These are phyloP conservation scores for Tetrahymena malaccensis DNA, from an alignment of 73 alveolate species.

Conservation along the genomic window DNA sequence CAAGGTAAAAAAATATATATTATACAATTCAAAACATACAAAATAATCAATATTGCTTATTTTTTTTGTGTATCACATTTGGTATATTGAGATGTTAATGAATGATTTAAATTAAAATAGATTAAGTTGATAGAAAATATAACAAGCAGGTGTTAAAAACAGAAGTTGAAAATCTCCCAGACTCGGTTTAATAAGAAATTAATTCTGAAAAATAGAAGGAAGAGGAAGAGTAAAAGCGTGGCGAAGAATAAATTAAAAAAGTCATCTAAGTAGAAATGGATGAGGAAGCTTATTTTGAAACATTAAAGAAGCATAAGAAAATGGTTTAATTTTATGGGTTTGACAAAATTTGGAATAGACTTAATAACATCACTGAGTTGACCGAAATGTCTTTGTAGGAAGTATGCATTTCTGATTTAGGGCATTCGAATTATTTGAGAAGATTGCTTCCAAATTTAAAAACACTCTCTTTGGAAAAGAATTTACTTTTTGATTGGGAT, in stretches of 20 bases:
- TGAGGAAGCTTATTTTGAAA: constrained; percentile 32
- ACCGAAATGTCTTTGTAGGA: constrained; percentile 17
- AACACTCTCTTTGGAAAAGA: constrained; percentile 55
- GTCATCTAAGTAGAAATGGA: constrained; percentile 33
- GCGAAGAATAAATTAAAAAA: background rate
- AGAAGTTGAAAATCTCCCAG: background rate
- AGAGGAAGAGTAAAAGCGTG: background rate
- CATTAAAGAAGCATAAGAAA: constrained; percentile 23
- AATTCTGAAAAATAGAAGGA: background rate
- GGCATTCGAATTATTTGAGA: constrained; percentile 48
- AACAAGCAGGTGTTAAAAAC: background rate
- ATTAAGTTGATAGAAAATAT: background rate
- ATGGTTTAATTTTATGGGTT: constrained; percentile 37
- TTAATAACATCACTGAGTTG: constrained; percentile 5
- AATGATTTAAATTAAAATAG: background rate
- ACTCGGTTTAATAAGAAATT: background rate
- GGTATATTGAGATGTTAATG: background rate
- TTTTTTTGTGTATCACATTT: too few species aligned
- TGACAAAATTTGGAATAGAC: constrained; percentile 17
- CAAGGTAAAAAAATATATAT: background rate
- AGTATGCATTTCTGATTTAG: constrained; percentile 35
- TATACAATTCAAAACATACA: background rate
- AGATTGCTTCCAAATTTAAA: constrained; percentile 42
- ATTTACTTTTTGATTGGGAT: constrained; percentile 67
- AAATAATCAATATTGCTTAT: background rate